phyloP scores from a whole-genome alignment of 345 rosid genomes.

The Boechera divaricarpa region DNA sequence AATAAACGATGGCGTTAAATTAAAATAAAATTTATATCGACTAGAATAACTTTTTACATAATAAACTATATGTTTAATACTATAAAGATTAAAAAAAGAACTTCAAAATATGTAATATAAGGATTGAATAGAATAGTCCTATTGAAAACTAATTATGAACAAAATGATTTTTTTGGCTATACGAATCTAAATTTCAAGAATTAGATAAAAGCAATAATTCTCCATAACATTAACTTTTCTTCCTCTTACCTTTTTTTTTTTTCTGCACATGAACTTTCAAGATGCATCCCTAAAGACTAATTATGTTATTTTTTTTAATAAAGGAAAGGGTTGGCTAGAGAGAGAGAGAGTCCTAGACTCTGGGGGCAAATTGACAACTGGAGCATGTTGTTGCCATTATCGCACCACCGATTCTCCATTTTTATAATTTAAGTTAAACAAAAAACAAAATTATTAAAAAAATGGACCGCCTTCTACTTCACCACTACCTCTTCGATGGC shows the following conservation, averaged over 20 bases:
- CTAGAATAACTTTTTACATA: neutral
- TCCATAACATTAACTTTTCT: neutral
- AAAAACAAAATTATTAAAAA: neutral
- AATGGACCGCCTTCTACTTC: slow-evolving; percentile 40
- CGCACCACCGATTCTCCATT: slow-evolving; percentile 38
- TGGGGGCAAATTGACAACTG: slow-evolving; percentile 47
- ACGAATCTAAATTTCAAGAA: neutral
- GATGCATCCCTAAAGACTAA: slow-evolving; percentile 40
- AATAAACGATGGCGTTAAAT: neutral
- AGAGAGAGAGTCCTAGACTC: slow-evolving; percentile 39
- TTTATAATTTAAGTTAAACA: neutral
- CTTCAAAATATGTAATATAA: neutral
- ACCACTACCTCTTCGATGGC: slow-evolving; percentile 45
- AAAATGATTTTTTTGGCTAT: neutral
- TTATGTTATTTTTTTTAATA: neutral
- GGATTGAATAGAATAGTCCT: neutral
- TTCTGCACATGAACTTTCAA: slow-evolving; percentile 32
- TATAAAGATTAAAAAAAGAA: neutral
- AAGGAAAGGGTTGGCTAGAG: slow-evolving; percentile 36
- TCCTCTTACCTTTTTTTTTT: neutral
- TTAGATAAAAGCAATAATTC: neutral
- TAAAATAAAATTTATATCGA: neutral
- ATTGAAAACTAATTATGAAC: neutral
- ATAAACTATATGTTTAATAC: neutral
- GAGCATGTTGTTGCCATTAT: slow-evolving; percentile 49